A percentile compares a stretch with the other conserved stretches of the same genome.
Evolutionary conservation across 129 eudicot species (phyloP).

Genomic region (Arctium minus): DNA sequence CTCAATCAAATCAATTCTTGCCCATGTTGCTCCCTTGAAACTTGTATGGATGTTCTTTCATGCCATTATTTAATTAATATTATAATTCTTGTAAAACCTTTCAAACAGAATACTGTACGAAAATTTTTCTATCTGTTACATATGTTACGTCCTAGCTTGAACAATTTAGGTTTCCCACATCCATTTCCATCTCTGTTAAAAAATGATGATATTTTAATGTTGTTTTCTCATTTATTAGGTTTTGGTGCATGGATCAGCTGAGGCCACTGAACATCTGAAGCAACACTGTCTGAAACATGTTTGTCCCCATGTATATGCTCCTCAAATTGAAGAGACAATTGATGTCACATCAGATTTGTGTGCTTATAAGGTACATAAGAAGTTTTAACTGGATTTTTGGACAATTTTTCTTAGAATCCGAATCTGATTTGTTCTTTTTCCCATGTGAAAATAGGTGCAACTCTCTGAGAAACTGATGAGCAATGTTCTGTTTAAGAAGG

Average conservation of each 20-base stretch:
- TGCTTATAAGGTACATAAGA: slow-evolving; percentile 75
- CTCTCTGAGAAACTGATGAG: slow-evolving; percentile 98
- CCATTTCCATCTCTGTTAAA: not conserved
- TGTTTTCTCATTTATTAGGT: slow-evolving; percentile 41
- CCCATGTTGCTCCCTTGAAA: slow-evolving; percentile 86
- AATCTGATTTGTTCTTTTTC: slow-evolving; percentile 8
- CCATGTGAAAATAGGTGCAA: slow-evolving; percentile 59
- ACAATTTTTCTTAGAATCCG: not conserved
- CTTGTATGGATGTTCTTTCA: slow-evolving; percentile 47
- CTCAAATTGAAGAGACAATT: slow-evolving; percentile 86
- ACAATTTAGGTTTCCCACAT: no score
- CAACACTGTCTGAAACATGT: slow-evolving; percentile 88
- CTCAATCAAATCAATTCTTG: slow-evolving; percentile 82
- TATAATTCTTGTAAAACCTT: not conserved
- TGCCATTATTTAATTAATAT: not conserved
- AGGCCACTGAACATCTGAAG: slow-evolving; percentile 98
- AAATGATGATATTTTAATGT: not conserved
- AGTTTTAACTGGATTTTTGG: not conserved
- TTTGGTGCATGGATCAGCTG: slow-evolving; percentile 98
- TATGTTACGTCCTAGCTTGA: not conserved
- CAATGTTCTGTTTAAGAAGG: slow-evolving; percentile 93
- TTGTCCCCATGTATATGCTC: slow-evolving; percentile 93
- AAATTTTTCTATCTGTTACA: not conserved
- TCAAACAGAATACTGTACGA: not conserved
- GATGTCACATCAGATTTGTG: slow-evolving; percentile 97